phyloP scores from a whole-genome alignment of 345 rosid genomes.

The Clausena lansium region DNA sequence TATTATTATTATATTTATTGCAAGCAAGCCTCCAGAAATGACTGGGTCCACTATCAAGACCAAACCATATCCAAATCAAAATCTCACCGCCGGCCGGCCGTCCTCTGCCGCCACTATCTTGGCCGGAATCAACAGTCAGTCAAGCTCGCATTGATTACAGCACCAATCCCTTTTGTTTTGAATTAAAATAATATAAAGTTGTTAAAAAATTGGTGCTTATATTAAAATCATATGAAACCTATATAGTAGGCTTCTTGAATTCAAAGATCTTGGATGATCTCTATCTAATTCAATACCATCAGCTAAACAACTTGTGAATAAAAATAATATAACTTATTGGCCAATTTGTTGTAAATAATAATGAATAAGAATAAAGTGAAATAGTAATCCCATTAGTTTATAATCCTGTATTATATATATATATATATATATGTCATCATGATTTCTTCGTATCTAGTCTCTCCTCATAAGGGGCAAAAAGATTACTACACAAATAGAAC shows the following conservation, averaged over 20 bases:
- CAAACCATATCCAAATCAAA: background rate
- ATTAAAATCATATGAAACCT: background rate
- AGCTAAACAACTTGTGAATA: background rate
- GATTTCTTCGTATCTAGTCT: background rate
- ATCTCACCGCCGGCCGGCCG: background rate
- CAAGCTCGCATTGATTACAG: background rate
- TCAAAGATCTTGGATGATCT: background rate
- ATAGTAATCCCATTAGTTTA: background rate
- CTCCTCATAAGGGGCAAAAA: no score
- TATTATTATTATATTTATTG: no score
- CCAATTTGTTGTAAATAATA: background rate
- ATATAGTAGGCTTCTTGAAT: background rate
- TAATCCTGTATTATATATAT: no score
- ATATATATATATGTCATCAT: no score
- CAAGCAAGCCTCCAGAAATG: slow-evolving; percentile 14
- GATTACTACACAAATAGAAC: no score
- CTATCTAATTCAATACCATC: background rate
- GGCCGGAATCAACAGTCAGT: background rate
- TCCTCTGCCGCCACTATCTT: background rate
- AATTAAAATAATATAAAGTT: background rate
- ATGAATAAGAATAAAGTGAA: background rate
- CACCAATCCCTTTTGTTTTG: background rate
- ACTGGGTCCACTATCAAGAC: background rate
- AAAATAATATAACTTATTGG: background rate
- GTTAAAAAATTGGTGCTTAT: background rate